These are phyloP conservation scores for Eremochloa ophiuroides DNA, from an alignment of 176 grass and related monocot genomes.

Conservation along the genomic window DNA sequence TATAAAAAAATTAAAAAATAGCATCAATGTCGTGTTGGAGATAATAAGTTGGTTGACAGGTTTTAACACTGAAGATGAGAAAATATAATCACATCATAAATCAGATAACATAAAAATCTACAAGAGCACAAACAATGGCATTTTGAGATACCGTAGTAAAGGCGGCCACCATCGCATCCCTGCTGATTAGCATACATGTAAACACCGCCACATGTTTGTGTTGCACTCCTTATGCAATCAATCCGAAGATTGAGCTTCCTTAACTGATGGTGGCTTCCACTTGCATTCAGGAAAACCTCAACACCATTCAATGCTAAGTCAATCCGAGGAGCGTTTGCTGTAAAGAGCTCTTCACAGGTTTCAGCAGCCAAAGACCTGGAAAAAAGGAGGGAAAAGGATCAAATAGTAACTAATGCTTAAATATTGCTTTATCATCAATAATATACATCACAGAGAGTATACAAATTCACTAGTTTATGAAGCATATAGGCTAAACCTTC, in stretches of 20 bases:
- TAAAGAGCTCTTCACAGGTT: slow-evolving; percentile 98
- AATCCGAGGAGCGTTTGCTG: slow-evolving; percentile 70
- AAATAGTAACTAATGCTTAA: background rate
- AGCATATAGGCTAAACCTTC: background rate
- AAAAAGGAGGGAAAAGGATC: slow-evolving; percentile 16
- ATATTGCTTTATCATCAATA: background rate
- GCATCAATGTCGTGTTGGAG: background rate
- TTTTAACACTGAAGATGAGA: background rate
- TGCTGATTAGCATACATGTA: slow-evolving; percentile 98
- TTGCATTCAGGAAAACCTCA: slow-evolving; percentile 94
- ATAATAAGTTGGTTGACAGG: background rate
- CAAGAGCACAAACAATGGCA: background rate
- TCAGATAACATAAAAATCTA: background rate
- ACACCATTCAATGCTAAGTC: slow-evolving; percentile 83
- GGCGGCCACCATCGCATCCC: slow-evolving; percentile 88
- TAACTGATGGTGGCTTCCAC: slow-evolving; percentile 94
- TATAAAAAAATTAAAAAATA: background rate
- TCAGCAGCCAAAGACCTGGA: slow-evolving; percentile 83
- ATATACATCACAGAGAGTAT: background rate
- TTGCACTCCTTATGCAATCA: slow-evolving; percentile 90
- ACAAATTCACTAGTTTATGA: slow-evolving; percentile 9
- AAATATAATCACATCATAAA: background rate
- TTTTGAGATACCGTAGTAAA: slow-evolving; percentile 80
- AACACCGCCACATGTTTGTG: slow-evolving; percentile 75
- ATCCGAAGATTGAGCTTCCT: slow-evolving; percentile 98